Percentiles rank a stretch among this genome's conserved stretches.
Evolutionary conservation across 306 rosid genomes (phyloP).

Genomic region (Quercus aquifolioides): DNA sequence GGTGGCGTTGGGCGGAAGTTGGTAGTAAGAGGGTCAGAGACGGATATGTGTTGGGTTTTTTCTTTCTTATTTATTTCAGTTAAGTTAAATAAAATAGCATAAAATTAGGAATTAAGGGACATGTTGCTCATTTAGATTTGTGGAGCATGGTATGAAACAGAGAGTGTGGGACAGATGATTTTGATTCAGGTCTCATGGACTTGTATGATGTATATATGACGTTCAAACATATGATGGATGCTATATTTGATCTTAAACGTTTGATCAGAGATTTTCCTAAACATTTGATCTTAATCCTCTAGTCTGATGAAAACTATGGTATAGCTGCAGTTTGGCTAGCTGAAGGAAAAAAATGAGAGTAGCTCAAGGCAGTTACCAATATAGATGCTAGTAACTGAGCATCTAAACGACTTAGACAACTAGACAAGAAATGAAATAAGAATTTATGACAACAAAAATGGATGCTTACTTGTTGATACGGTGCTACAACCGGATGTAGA

Average conservation of each 20-base stretch:
- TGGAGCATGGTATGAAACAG: too few relatives aligned
- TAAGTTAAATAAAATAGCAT: too few relatives aligned
- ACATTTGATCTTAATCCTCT: not conserved
- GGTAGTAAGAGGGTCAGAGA: not conserved
- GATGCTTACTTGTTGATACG: constrained; percentile 17
- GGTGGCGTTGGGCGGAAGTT: too few relatives aligned
- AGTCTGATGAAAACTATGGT: not conserved
- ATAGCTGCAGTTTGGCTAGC: not conserved
- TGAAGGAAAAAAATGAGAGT: not conserved
- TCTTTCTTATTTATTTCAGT: too few relatives aligned
- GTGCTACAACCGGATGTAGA: constrained; percentile 26
- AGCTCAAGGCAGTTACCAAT: not conserved
- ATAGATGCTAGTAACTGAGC: not conserved
- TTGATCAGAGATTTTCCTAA: not conserved
- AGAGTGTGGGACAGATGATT: too few relatives aligned
- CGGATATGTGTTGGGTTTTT: too few relatives aligned
- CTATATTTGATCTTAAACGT: not conserved
- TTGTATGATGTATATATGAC: too few relatives aligned
- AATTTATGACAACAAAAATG: not conserved
- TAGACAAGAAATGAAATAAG: not conserved
- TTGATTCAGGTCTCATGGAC: not conserved
- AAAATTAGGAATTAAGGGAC: too few relatives aligned
- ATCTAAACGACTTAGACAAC: not conserved
- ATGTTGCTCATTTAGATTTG: too few relatives aligned
- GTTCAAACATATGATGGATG: too few relatives aligned